phyloP scores from a whole-genome alignment of 2,329 filamentous ascomycete genomes.

The Aspergillus sp. region DNA sequence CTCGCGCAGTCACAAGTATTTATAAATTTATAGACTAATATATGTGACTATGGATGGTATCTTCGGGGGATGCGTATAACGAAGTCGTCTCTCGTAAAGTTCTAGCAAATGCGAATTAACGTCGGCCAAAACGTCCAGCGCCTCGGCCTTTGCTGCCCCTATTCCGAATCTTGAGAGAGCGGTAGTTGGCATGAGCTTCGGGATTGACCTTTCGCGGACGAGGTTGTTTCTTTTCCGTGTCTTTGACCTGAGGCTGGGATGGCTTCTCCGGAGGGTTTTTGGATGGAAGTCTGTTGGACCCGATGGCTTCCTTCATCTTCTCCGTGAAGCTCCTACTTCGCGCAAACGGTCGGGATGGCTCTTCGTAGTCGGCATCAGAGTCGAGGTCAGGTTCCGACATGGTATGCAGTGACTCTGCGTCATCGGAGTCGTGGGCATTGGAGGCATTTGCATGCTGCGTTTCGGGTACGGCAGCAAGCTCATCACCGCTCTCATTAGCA shows the following conservation, averaged over 20 bases:
- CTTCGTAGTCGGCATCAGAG: constrained; percentile 29
- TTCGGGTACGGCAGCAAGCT: constrained; percentile 28
- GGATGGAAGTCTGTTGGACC: constrained; percentile 15
- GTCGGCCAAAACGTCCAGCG: constrained; percentile 37
- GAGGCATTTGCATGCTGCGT: constrained; percentile 21
- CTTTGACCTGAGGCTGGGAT: constrained; percentile 11
- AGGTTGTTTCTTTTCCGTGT: constrained; percentile 24
- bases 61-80: constrained; percentile 11
- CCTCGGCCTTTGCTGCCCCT: constrained; percentile 33
- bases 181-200: constrained; percentile 48
- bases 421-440: constrained; percentile 9
- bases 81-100: constrained; percentile 17
- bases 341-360: constrained; percentile 15
- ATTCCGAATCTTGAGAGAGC: constrained; percentile 46
- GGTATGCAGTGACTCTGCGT: constrained; percentile 24
- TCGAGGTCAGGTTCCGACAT: constrained; percentile 30
- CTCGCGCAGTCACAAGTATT: too few species aligned
- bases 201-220: constrained; percentile 40
- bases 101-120: constrained; percentile 9
- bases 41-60: constrained; percentile 17
- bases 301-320: constrained; percentile 36
- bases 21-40: constrained; percentile 3
- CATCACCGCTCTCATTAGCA: constrained; percentile 23
- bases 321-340: constrained; percentile 34
- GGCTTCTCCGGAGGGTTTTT: constrained; percentile 14